phyloP scores from a whole-genome alignment of 495 filamentous ascomycete genomes.

The Sphaerosporella brunnea region DNA sequence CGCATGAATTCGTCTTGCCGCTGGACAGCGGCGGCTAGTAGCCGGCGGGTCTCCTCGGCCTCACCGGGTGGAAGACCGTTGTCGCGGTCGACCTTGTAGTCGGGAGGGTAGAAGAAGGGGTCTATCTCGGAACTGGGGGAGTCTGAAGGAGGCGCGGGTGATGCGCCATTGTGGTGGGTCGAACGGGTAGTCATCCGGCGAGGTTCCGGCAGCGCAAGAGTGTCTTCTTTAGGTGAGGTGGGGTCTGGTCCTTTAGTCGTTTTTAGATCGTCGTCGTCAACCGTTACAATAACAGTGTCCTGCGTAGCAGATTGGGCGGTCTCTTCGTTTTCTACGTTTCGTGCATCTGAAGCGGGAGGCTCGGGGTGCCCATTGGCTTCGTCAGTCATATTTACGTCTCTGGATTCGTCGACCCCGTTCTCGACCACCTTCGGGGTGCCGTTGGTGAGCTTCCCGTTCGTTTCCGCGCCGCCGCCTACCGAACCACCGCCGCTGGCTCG shows the following conservation, averaged over 20 bases:
- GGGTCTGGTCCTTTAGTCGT: neutral
- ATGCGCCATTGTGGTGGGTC: constrained; percentile 37
- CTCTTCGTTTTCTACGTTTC: neutral
- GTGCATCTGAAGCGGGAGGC: neutral
- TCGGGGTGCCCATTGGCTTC: constrained; percentile 2
- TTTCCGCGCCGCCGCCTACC: neutral
- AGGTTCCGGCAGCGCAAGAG: constrained; percentile 19
- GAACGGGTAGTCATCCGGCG: constrained; percentile 55
- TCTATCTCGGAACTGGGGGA: constrained; percentile 41
- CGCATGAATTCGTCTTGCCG: constrained; percentile 91
- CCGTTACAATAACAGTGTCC: neutral
- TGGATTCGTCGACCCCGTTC: constrained; percentile 1
- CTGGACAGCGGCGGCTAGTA: constrained; percentile 73
- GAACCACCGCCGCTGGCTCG: neutral
- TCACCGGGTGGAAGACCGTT: constrained; percentile 62
- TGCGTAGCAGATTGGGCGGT: neutral
- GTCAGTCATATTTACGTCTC: constrained; percentile 2
- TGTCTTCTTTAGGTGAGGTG: neutral
- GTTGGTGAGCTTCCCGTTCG: constrained; percentile 1
- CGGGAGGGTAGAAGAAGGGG: constrained; percentile 65
- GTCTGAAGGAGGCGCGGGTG: constrained; percentile 21
- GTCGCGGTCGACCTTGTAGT: constrained; percentile 48
- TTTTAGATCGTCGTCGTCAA: neutral
- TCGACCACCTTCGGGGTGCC: constrained; percentile 1
- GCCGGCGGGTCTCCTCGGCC: constrained; percentile 71